Base-by-base conservation (phyloP, 208 protist genomes). In the Trypanosoma congolense region DNA sequence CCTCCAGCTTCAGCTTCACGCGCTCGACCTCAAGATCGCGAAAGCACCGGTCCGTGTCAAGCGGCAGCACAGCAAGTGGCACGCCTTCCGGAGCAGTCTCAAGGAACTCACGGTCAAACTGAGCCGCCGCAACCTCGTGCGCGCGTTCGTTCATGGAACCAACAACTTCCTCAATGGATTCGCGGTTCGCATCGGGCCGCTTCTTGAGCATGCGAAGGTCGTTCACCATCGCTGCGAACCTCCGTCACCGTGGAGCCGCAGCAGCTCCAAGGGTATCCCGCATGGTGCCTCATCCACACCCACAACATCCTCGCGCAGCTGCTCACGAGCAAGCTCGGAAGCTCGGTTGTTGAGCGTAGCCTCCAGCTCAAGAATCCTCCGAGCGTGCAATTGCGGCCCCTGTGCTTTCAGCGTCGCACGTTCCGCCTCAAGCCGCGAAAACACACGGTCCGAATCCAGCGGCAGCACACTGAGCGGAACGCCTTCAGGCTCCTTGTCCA, bases 401-500 rank as follows among this genome's bases (percentile, higher is more conserved):
- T 75, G 73, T 24, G 73, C 65, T 70, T 83, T 87, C 26, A 91
- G 79, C 22, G 50, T 66, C 38, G 68, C 74, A 31, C 80, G 74
- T 41, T 87, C 68, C 16, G 65, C 46, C 51, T 73, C 56, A 61
- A 87, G 64, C 47, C 62, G 26, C 31, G 56, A 35, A 45, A 91
- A 86, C 19, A 29, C 26, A 4, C 62, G 44, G 40, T 91, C 83
- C 1, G 31, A 51, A 43, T 68, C 44, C 38, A 83, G 38, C 4
- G 66, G 76, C n/a, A 91, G 52, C 33, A 85, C 66, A 33, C 77
- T 70, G 31, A 91, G 59, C 30, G 75, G 74, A 43, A 91, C 71
- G 22, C 79, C 83, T 52, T 84, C 72, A 28, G 80, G 77, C 54
- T 75, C 73, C 55, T 73, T 79, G 58, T 87, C 73, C n/a, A 91